Evolutionary conservation across 148 eudicot species (phyloP).

Genomic region (Pouteria glomerata): DNA sequence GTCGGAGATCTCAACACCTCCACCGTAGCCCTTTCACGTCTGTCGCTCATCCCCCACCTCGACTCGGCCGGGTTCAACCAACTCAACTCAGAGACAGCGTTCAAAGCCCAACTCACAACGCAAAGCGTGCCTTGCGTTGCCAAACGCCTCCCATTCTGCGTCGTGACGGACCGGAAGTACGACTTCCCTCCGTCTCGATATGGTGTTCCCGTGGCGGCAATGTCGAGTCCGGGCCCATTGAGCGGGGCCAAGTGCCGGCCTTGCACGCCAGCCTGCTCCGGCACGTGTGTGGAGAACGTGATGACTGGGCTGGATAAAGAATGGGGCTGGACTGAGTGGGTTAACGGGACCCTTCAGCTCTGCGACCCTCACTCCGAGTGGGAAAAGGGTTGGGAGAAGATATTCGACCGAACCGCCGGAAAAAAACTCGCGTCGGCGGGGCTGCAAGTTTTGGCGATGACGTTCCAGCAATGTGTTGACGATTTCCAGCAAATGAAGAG

Average conservation of each 20-base stretch:
- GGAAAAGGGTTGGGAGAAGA: constrained; percentile 72
- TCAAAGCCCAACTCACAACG: constrained; percentile 67
- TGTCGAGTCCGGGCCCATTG: constrained; percentile 71
- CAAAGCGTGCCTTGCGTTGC: constrained; percentile 28
- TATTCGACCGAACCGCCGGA: constrained; percentile 52
- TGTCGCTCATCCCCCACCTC: constrained; percentile 63
- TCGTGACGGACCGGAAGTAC: constrained; percentile 70
- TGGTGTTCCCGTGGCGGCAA: constrained; percentile 81
- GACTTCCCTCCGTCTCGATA: constrained; percentile 42
- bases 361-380: constrained; percentile 69
- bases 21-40: constrained; percentile 69
- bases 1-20: constrained; percentile 73
- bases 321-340: constrained; percentile 87
- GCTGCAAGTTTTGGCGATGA: constrained; percentile 36
- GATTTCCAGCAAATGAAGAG: constrained; percentile 54
- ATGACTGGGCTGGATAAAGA: constrained; percentile 41
- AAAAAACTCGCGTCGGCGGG: constrained; percentile 36
- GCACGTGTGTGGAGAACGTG: constrained; percentile 44
- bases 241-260: constrained; percentile 93
- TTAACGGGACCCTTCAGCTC: constrained; percentile 39
- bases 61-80: constrained; percentile 42
- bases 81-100: constrained; percentile 82
- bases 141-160: constrained; percentile 59
- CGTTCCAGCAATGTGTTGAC: constrained; percentile 42
- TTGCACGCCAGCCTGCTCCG: constrained; percentile 48